Percentiles rank a stretch among this genome's conserved stretches.
phyloP scores from a whole-genome alignment of 2,329 filamentous ascomycete species.

The Pochonia chlamydosporia region DNA sequence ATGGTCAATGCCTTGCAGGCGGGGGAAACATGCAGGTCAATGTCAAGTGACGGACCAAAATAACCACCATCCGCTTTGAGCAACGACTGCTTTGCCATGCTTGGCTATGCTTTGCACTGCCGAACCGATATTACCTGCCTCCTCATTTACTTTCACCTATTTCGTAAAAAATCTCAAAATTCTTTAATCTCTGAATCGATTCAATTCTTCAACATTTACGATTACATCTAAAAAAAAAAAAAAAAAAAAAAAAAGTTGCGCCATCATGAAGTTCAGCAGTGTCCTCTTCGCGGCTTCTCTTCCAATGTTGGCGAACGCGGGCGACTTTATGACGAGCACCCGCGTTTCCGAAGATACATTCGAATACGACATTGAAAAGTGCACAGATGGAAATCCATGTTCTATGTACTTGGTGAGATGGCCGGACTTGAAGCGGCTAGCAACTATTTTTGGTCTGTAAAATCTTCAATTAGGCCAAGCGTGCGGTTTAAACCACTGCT shows the following conservation, averaged over 20 bases:
- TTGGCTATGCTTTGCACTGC: background rate
- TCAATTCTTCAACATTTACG: too few species aligned
- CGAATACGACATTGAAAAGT: background rate
- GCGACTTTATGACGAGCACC: background rate
- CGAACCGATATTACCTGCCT: background rate
- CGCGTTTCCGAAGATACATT: background rate
- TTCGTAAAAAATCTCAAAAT: too few species aligned
- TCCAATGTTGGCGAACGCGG: background rate
- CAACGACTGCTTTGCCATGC: background rate
- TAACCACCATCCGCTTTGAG: background rate
- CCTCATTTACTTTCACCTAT: too few species aligned
- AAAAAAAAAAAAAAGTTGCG: too few species aligned
- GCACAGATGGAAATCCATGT: background rate
- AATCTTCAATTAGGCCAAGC: too few species aligned
- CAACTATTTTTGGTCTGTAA: background rate
- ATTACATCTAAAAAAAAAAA: too few species aligned
- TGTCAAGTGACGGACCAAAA: background rate
- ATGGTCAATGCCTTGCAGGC: background rate
- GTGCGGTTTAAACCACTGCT: too few species aligned
- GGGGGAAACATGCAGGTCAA: background rate
- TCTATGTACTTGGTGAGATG: background rate
- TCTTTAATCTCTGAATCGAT: too few species aligned
- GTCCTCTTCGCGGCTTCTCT: background rate
- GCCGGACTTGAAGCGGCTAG: background rate
- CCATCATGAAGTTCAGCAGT: background rate